Base-by-base conservation (phyloP, 192 early-diverging fungal species). In the Coemansia sp. region DNA sequence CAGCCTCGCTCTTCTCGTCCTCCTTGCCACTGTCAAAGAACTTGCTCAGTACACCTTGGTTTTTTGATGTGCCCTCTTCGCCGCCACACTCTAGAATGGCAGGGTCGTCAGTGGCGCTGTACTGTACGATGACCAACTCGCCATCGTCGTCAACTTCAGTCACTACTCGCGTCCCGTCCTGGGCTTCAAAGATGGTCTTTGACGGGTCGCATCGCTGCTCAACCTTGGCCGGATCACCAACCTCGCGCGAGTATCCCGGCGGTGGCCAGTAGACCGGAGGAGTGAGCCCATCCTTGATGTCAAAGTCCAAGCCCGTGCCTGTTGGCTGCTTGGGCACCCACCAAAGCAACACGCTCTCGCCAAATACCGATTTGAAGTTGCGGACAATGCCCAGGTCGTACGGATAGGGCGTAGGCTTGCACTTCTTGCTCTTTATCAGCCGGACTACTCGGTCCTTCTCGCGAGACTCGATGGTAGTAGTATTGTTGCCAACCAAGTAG, bases 341-440 rank as follows among this genome's bases (percentile, higher is more conserved):
- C 97, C 95, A 98, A 4, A 93, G 73, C 68, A 88, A 68, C 16
- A 85, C 70, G 58, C 75, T 84, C 2, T 74, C 66, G n/a, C 93
- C 97, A 58, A 98, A 86, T 14, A 96, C 87, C 13, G 84, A 66
- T 59, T 87, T 80, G 33, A 96, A 78, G 70, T 98, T 98, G 44
- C 75, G 76, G 66, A 89, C 65, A 7, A 84, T 62, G 8, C 95
- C 94, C 35, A 96, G 68, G 77, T 95, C 89, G 75, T 94, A 98
- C 3, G 96, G 95, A 72, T 90, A 95, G 17, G 95, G 87, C 7
- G 90, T 75, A 16, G 91, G 81, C 53, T 88, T 87, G 69, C 80
- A 82, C 39, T 70, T 69, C n/a, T 66, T 66, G 58, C 50, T 52
- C 28, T 68, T 67, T 39, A 84, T 67, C 23, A 84, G 81, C 46